Conservation (phyloP, 1,284 basidiomycete genomes). For the Trametes sp. region DNA sequence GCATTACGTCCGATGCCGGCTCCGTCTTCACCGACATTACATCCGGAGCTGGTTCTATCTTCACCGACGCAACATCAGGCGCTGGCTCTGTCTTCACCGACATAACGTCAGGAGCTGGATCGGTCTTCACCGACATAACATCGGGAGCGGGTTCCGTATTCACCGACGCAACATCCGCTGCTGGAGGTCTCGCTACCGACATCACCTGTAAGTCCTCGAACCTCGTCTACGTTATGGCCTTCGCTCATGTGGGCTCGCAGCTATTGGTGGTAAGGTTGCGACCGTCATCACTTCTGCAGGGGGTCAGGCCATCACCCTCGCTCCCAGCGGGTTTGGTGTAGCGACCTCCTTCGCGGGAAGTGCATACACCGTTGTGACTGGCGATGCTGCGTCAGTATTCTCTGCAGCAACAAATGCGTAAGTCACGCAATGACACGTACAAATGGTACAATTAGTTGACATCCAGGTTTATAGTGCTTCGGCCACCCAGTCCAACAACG, state of each 20-base stretch:
- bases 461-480: background rate
- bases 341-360: conserved; percentile 61
- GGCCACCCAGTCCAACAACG: conserved; percentile 18
- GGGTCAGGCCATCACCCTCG: conserved; percentile 61
- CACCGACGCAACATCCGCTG: conserved; percentile 37
- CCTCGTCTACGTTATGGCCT: too few relatives aligned
- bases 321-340: conserved; percentile 52
- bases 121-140: conserved; percentile 35
- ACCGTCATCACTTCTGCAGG: conserved; percentile 56
- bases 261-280: conserved; percentile 46
- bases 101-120: conserved; percentile 34
- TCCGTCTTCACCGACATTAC: conserved; percentile 35
- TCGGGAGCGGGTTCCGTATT: conserved; percentile 28
- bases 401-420: conserved; percentile 34
- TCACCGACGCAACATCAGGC: conserved; percentile 25
- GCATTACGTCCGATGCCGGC: conserved; percentile 40
- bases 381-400: conserved; percentile 27
- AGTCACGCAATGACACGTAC: too few relatives aligned
- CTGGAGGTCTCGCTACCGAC: conserved; percentile 45
- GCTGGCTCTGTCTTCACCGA: conserved; percentile 32
- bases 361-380: conserved; percentile 51
- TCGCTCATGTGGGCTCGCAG: conserved; percentile 43
- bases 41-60: conserved; percentile 16
- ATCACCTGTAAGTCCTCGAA: conserved; percentile 51
- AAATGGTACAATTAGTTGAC: too few relatives aligned